Conservation (phyloP, 2,329 filamentous ascomycete species). For the Clonostachys rosea region DNA sequence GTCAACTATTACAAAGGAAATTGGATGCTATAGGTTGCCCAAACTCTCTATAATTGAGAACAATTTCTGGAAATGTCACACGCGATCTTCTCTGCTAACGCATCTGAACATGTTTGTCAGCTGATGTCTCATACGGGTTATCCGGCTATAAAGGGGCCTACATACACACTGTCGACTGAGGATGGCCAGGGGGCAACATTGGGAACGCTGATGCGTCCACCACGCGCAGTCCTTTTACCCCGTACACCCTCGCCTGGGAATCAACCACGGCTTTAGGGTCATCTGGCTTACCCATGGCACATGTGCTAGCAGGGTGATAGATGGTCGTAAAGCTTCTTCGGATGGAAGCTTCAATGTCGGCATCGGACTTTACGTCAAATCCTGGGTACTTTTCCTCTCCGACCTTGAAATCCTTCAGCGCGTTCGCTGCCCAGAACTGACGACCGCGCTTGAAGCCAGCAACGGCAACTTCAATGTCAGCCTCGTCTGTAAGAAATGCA, state of each 20-base stretch:
- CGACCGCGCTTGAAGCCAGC: constrained; percentile 32
- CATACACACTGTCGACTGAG: constrained; percentile 2
- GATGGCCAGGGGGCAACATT: constrained; percentile 19
- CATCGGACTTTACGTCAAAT: constrained; percentile 14
- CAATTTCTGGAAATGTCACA: too few relatives aligned
- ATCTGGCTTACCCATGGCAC: constrained; percentile 42
- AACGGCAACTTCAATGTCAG: constrained; percentile 37
- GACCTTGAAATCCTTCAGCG: constrained; percentile 16
- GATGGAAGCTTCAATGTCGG: constrained; percentile 12
- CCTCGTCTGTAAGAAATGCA: constrained; percentile 33
- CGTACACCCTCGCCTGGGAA: constrained; percentile 43
- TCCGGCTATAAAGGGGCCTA: not conserved
- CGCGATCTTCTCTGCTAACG: too few relatives aligned
- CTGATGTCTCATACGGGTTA: too few relatives aligned
- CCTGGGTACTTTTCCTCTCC: constrained; percentile 34
- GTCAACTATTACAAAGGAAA: too few relatives aligned
- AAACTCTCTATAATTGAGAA: too few relatives aligned
- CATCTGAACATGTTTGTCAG: too few relatives aligned
- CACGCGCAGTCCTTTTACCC: constrained; percentile 46
- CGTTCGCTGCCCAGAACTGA: constrained; percentile 18
- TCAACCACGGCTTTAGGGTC: constrained; percentile 49
- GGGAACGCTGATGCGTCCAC: constrained; percentile 55
- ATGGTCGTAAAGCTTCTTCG: constrained; percentile 42
- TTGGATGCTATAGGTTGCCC: too few relatives aligned
- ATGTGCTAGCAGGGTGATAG: constrained; percentile 43